Base-by-base conservation (phyloP, 805 yeast genomes). In the Kurtzmaniella cleridarum region DNA sequence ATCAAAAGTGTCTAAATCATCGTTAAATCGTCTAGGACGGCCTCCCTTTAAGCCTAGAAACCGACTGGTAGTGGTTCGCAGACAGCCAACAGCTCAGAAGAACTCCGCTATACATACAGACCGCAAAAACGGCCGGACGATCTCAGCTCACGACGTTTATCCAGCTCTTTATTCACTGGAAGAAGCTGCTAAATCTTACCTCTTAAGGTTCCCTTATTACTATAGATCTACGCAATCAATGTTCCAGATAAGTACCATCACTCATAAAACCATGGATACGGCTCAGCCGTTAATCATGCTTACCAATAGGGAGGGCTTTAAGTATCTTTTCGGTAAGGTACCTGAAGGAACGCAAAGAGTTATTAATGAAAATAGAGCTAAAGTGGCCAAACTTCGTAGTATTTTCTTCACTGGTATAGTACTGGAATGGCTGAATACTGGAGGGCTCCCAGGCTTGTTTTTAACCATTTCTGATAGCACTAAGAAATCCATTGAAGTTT, bases 401-500 rank as follows among this genome's bases (percentile, higher is more conserved):
- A 64, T 91, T 3, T 90, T 86, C 51, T 53, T 93, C 3, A 80
- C 96, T 0, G 98, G 98, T 2, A 66, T 65, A n/a, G 44, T 85
- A 9, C 45, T 55, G 15, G 60, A 73, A 39, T 91, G 96, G 96
- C 57, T 73, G 5, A 71, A 81, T n/a, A 63, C 88, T 2, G 87
- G 95, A n/a, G 98, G 98, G 0, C 59, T 91, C 5, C 97, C 98
- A 0, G 98, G 98, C 0, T 63, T 87, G 50, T 76, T 91, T 35
- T 63, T 91, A 36, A 87, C 97, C 0, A 69, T 84, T 11, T 79
- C 86, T 41, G 96, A 88, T 49, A 84, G 87, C 49, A 89, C 88
- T 2, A 69, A 73, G 44, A 72, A 74, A 35, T 68, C 68, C 5
- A 55, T 85, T 29, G 71, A 70, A n/a, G 62, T 87, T 0, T 72